A percentile compares a stretch with the other conserved stretches of the same genome.
phyloP scores from a whole-genome alignment of 2,329 filamentous ascomycete species.

The Trichocomaceae sp. region DNA sequence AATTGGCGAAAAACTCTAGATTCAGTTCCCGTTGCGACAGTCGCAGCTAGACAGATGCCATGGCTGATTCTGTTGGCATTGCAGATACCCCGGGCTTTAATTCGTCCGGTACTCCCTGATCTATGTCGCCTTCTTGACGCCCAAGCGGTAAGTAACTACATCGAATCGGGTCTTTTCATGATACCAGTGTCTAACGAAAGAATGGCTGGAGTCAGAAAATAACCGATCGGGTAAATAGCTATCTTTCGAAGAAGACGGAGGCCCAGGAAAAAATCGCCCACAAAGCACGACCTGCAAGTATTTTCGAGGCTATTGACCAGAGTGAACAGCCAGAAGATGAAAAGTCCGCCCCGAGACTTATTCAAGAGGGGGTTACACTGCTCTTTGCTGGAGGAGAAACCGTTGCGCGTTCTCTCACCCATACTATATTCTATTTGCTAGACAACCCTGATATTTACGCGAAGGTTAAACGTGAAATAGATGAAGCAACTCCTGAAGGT shows the following conservation, averaged over 20 bases:
- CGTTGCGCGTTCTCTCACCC: background rate
- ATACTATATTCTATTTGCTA: conserved; percentile 1
- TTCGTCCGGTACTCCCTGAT: background rate
- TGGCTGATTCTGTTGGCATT: background rate
- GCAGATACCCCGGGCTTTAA: background rate
- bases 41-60: background rate
- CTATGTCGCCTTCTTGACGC: background rate
- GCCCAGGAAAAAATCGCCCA: background rate
- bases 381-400: background rate
- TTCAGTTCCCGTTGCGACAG: background rate
- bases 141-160: background rate
- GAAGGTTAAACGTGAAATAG: background rate
- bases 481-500: background rate
- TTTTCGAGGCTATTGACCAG: background rate
- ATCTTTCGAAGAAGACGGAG: background rate
- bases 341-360: background rate
- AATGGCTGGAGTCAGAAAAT: background rate
- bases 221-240: background rate
- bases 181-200: background rate
- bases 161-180: background rate
- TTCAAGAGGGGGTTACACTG: background rate
- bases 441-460: background rate
- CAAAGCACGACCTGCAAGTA: background rate
- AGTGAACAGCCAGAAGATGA: background rate
- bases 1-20: background rate